Percentiles rank a stretch among this genome's conserved stretches.
These are phyloP conservation scores for Russula sp. DNA, from an alignment of 768 basidiomycete genomes.

Conservation along the genomic window DNA sequence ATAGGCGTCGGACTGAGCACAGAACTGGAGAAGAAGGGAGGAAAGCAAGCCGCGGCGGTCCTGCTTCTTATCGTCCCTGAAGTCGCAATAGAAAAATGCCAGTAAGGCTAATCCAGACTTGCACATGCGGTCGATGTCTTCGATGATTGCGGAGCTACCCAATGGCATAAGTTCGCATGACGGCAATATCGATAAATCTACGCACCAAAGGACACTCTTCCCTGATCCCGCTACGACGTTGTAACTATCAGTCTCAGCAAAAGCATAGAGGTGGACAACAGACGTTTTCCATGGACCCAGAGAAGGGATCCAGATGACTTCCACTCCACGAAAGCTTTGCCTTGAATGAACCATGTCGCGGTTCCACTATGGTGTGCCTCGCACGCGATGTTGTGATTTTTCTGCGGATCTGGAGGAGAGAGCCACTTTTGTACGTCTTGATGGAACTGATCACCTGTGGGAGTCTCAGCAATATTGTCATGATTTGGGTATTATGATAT, in stretches of 20 bases:
- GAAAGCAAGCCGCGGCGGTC: neutral
- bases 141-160: conserved; percentile 4
- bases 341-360: too few relatives aligned
- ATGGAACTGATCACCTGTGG: neutral
- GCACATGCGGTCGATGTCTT: too few relatives aligned
- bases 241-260: neutral
- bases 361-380: too few relatives aligned
- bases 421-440: conserved; percentile 6
- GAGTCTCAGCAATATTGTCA: neutral
- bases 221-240: neutral
- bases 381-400: neutral
- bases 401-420: neutral
- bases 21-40: conserved; percentile 4
- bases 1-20: neutral
- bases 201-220: conserved; percentile 5
- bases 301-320: too few relatives aligned
- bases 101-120: too few relatives aligned
- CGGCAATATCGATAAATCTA: neutral
- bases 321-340: too few relatives aligned
- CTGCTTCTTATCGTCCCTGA: neutral
- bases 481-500: neutral
- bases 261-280: neutral
- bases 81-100: too few relatives aligned
- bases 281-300: conserved; percentile 11
- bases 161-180: neutral